Evolutionary conservation across 495 filamentous ascomycete genomes (phyloP), one percentile per base, ranked within the genome.

Genomic region (Penicillium daleae): DNA sequence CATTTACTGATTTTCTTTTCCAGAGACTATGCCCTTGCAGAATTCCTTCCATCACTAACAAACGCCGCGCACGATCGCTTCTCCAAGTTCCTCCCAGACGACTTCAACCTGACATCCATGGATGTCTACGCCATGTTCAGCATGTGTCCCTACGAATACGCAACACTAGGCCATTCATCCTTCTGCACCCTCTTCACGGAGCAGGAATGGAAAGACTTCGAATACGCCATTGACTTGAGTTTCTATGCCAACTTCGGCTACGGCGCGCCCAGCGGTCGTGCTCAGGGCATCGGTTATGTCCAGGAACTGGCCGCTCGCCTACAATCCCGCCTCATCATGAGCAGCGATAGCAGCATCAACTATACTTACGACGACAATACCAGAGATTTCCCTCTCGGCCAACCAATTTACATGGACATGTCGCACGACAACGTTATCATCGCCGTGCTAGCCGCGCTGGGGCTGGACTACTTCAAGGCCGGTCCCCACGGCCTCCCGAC

Each of bases 101-200:
- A 77, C 53, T 81, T 86, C 65, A 76, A 83, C 39, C 83, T 83
- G 61, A 82, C 78, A 0, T 35, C 80, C 3, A 57, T 68, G 9
- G 84, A 88, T 59, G 74, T 79, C 1, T 85, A 86, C 19, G 79
- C 78, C 15, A 83, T 86, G 51, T 82, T 88, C 35, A 78, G 73
- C 61, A 59, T 78, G 13, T 79, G 75, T 57, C 64, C 67, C 6
- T 79, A 77, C 42, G 77, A 79, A 33, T 66, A 66, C 57, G 69
- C 75, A 7, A 67, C 62, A 17, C 63, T 75, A 12, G 69, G 70
- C 21, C 55, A 29, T 17, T 78, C 71, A 0, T 66, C 74, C 2
- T 86, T 84, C 75, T 87, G 84, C 13, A 17, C 35, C 35, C 35
- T 39, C 35, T 39, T 39, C 35, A 39, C 35, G 13, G 35, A 39